phyloP scores from a whole-genome alignment of 371 early-diverging fungal genomes.

The Zychaea mexicana region DNA sequence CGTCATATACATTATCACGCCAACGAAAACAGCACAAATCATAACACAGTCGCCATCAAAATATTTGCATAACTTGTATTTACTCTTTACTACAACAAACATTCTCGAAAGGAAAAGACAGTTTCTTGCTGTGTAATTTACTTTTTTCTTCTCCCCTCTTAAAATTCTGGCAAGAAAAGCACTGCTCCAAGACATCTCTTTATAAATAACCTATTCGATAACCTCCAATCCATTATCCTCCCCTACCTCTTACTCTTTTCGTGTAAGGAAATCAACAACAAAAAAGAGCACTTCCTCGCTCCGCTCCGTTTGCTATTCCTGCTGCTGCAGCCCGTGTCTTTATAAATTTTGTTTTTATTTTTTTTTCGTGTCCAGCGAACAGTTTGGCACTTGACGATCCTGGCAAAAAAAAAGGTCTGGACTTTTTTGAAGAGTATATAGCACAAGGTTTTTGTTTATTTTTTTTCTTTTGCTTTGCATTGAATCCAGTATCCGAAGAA shows the following conservation, averaged over 20 bases:
- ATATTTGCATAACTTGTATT: constrained; percentile 4
- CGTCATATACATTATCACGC: not conserved
- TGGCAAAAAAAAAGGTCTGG: constrained; percentile 1
- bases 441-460: not conserved
- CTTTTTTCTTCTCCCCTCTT: not conserved
- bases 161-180: not conserved
- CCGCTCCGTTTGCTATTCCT: too few species aligned
- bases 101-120: not conserved
- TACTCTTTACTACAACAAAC: not conserved
- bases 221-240: too few species aligned
- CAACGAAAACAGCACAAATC: not conserved
- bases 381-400: not conserved
- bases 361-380: too few species aligned
- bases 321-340: too few species aligned
- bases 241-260: too few species aligned
- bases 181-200: too few species aligned
- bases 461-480: not conserved
- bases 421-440: not conserved
- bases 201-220: too few species aligned
- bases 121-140: not conserved
- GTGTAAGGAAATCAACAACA: too few species aligned
- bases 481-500: not conserved
- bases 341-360: too few species aligned
- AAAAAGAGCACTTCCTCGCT: too few species aligned
- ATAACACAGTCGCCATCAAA: constrained; percentile 2